Base-by-base conservation (phyloP, 2,329 filamentous ascomycete genomes). In the Cladosporium sp. region DNA sequence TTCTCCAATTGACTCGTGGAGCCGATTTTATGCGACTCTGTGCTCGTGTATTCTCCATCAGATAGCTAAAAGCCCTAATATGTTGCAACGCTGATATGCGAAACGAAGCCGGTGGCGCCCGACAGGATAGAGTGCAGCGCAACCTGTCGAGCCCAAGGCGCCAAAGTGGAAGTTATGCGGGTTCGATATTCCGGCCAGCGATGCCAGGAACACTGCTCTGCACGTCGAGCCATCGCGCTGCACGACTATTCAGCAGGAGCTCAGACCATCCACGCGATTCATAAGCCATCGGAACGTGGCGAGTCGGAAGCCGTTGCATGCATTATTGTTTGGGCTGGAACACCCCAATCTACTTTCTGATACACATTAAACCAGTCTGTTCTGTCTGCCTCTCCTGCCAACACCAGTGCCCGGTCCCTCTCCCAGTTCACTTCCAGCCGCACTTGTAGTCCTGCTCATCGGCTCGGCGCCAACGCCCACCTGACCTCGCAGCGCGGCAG, bases 381-480 rank as follows among this genome's bases (percentile, higher is more conserved):
- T 30, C 22, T 56, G 54, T 39, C 54, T 56, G 40, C 54, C 55
- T 58, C 45, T 43, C 36, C 47, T 51, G 38, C 55, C 38, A 19
- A 9, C 25, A 28, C 28, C 47, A 19, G 45, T 37, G 17, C 54
- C 43, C 6, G 49, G 38, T 36, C 55, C 55, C 19, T 55, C 58
- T n/a, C 63, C 64, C 45, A 62, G 52, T 17, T 66, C 64, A 54
- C 64, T 66, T 14, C 64, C 64, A 11, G 34, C 50, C 22, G 55
- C 57, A 57, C 65, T 67, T 2, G 65, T 67, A 3, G 63, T 60
- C 34, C 65, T 59, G 37, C 64, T 66, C 65, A 67, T 67, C 17
- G 62, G 67, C 55, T 70, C 67, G 3, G 64, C 69, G 25, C 65
- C 69, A 7, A 67, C 20, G 34, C 63, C 42, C 14, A 49, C 40